phyloP scores from a whole-genome alignment of 352 stramenopile species.

The Phytophthora citrophthora region DNA sequence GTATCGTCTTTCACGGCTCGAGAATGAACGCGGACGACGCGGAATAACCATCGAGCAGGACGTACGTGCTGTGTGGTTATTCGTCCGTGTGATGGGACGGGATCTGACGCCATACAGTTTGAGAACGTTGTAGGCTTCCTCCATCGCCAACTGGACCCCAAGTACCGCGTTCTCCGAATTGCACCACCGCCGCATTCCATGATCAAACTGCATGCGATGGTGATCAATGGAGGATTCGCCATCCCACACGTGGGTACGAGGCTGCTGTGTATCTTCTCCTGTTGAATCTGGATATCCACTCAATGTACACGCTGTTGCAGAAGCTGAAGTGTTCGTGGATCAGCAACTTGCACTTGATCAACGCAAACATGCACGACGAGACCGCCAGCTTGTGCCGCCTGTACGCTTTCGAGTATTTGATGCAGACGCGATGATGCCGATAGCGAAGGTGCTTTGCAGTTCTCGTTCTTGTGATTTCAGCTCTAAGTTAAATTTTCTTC shows the following conservation, averaged over 20 bases:
- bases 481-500: not conserved
- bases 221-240: slow-evolving; percentile 57
- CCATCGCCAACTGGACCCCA: slow-evolving; percentile 44
- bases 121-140: slow-evolving; percentile 50
- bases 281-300: not conserved
- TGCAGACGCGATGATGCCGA: slow-evolving; percentile 37
- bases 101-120: slow-evolving; percentile 49
- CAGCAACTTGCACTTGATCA: slow-evolving; percentile 37
- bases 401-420: slow-evolving; percentile 56
- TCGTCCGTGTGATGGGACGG: not conserved
- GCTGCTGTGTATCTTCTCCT: not conserved
- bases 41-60: slow-evolving; percentile 45
- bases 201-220: slow-evolving; percentile 44
- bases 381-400: slow-evolving; percentile 5
- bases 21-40: slow-evolving; percentile 44
- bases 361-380: slow-evolving; percentile 22
- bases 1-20: slow-evolving; percentile 66
- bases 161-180: slow-evolving; percentile 65
- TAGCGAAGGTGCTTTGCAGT: slow-evolving; percentile 43
- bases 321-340: slow-evolving; percentile 61
- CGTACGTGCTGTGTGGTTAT: slow-evolving; percentile 18
- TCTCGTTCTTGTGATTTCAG: not conserved
- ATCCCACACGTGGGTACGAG: slow-evolving; percentile 64
- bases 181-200: slow-evolving; percentile 16
- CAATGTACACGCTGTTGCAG: slow-evolving; percentile 19